Base-by-base conservation (phyloP, 129 eudicot genomes). In the Artemisia tridentata region DNA sequence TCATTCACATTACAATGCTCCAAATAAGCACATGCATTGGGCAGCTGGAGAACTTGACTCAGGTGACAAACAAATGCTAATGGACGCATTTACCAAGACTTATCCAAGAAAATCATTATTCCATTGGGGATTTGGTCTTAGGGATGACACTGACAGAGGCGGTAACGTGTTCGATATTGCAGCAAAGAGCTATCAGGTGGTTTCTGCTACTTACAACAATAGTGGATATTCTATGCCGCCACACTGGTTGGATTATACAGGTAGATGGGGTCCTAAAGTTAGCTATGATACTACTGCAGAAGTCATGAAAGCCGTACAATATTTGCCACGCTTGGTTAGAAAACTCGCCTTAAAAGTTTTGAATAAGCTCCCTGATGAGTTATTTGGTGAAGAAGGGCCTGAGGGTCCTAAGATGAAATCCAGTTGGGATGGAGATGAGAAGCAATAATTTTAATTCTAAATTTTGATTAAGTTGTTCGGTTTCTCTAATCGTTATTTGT, bases 181-280 rank as follows among this genome's bases (percentile, higher is more conserved):
- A 15, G 47, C 56, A 1, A 69, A 29, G 11, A 68, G 75, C 43
- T 19, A 80, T 12, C 29, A 62, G 41, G 67, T 80, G 41, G 67
- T 80, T 45, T 65, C 2, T n/a, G 31, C 49, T 7, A 67, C 68
- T 64, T 48, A 68, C 25, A 29, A 29, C 34, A 29, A 55, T 51
- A 21, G 1, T 38, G 25, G 25, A 23, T 20, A 20, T 23, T 4
- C 2, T 1, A 7, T 5, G 11, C 4, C 34, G 54, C 47, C 67
- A 63, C 55, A 58, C 18, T 80, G 80, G 83, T 11, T 80, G 80
- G 12, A 41, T 34, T 80, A 68, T 46, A 31, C 76, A 14, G 83
- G 83, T 34, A 61, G 80, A 68, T 80, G 83, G 80, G 83, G 83
- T 45, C 83, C 83, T 12, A 68, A 68, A 71, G 8, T 62, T 29